Conservation (phyloP, 495 filamentous ascomycete genomes). For the Bacidia gigantensis region DNA sequence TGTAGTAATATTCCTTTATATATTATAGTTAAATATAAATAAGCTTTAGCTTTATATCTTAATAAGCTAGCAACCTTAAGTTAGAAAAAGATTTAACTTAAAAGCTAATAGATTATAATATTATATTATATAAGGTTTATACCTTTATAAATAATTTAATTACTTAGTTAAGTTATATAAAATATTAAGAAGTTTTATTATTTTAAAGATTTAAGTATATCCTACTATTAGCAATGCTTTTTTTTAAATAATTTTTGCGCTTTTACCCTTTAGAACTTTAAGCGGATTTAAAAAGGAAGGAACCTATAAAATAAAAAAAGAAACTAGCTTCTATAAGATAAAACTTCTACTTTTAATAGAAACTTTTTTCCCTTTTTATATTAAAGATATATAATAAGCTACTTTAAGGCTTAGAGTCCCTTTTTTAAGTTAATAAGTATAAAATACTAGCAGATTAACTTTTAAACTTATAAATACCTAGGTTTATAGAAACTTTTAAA, state of each 20-base stretch:
- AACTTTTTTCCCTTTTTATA: no score
- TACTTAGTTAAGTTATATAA: constrained; percentile 44
- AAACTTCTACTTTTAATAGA: no score
- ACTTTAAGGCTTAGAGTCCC: no score
- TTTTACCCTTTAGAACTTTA: neutral
- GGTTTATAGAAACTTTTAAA: neutral
- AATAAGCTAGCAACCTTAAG: constrained; percentile 28
- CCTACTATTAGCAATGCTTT: constrained; percentile 15
- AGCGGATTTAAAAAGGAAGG: neutral
- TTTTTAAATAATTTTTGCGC: constrained; percentile 16
- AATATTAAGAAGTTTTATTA: constrained; percentile 51
- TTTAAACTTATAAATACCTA: no score
- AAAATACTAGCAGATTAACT: no score
- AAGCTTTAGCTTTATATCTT: constrained; percentile 39
- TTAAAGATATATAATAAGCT: no score
- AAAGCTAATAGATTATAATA: constrained; percentile 43
- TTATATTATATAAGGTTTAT: constrained; percentile 46
- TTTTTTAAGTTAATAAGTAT: no score
- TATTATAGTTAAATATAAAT: constrained; percentile 53
- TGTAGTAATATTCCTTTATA: constrained; percentile 43
- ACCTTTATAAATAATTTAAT: constrained; percentile 53
- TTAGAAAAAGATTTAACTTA: constrained; percentile 16
- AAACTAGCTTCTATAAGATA: no score
- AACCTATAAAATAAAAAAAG: no score
- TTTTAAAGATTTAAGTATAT: constrained; percentile 49